Percentiles rank a stretch among this genome's conserved stretches.
phyloP scores from a whole-genome alignment of 345 rosid genomes.

The Boechera stricta region DNA sequence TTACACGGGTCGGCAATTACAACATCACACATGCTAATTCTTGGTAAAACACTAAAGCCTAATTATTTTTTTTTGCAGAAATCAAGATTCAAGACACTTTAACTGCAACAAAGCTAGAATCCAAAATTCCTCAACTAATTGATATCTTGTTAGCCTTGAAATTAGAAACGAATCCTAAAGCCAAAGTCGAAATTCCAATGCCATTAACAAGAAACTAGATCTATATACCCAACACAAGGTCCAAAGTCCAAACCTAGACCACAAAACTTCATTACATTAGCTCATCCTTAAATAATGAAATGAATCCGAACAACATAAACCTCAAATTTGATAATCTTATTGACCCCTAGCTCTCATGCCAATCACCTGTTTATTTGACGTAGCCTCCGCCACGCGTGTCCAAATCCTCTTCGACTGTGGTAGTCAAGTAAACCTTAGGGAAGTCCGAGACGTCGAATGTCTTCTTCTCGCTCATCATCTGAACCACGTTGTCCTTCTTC shows the following conservation, averaged over 20 bases:
- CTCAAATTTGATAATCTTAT: conserved; percentile 14
- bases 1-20: neutral
- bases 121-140: neutral
- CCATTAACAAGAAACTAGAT: conserved; percentile 11
- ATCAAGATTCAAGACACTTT: conserved; percentile 10
- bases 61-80: neutral
- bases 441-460: conserved; percentile 68
- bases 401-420: conserved; percentile 67
- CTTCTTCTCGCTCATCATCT: conserved; percentile 76
- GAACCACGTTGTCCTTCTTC: conserved; percentile 75
- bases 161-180: neutral
- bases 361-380: conserved; percentile 53
- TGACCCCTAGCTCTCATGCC: conserved; percentile 1
- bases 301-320: neutral
- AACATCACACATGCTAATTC: conserved; percentile 23
- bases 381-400: conserved; percentile 72
- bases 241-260: neutral
- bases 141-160: neutral
- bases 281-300: neutral
- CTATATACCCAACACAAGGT: neutral
- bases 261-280: neutral
- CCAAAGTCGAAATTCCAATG: conserved; percentile 13
- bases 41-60: neutral
- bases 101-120: neutral
- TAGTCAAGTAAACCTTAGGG: conserved; percentile 79